Evolutionary conservation across 768 basidiomycete genomes (phyloP), one percentile per base, ranked within the genome.

Genomic region (Tulasnella sp.): DNA sequence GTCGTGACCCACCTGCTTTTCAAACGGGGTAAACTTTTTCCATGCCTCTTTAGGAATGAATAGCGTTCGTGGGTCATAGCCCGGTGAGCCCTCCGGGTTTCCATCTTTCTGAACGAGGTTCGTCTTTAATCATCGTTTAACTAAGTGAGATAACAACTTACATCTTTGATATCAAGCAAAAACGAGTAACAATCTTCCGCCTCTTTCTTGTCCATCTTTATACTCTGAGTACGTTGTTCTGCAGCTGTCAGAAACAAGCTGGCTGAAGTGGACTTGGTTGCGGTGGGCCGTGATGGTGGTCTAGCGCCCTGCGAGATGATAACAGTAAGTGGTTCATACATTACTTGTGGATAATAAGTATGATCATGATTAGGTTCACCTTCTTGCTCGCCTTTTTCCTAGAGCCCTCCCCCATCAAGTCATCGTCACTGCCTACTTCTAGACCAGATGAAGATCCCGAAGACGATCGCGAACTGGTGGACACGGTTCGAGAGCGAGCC

Each of bases 11-110:
- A 76, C 81, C 73, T 88, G 90, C 59, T 80, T 90, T 68, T 99
- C 95, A 62, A 99, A 99, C 0, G 92, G 90, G 2, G 91, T 93
- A 60, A 99, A 93, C 0, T 70, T 69, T 24, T 70, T 69, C 89
- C 91, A 93, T 0, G 79, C 78, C 37, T 69, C 73, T 25, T 72
- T 65, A 0, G 92, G 92, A 46, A 99, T 75, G 61, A 73, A 76
- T 28, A 98, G 64, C 0, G 95, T 95, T 43, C 92, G 71, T 5
- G 87, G 87, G 60, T 99, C 93, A 59, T 96, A 98, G 12, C 81
- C 77, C 0, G 83, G 78, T 55, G 93, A 76, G n/a, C 76, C 78
- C 22, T 87, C 86, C 49, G 74, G 70, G 44, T 76, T 70, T 1
- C 80, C 76, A 58, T 95, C 88, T 72, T 83, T 90, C 87, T 90